Evolutionary conservation across 2,329 filamentous ascomycete genomes (phyloP).

Genomic region (Curvularia sp.): DNA sequence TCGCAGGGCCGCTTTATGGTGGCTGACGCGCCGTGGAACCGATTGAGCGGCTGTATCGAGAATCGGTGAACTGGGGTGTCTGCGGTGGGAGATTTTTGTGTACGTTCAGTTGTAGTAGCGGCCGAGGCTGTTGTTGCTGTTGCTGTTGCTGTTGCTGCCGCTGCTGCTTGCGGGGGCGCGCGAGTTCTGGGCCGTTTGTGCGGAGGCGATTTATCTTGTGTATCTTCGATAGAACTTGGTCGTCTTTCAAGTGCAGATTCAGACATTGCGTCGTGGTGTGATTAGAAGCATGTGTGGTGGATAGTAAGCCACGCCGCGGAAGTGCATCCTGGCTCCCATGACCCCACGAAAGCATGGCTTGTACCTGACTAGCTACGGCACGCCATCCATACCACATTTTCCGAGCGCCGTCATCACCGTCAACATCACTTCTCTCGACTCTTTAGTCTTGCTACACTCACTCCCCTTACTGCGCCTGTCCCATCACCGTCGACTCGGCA

Average conservation of each 20-base stretch:
- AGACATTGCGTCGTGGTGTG: background rate
- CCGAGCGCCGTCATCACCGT: constrained; percentile 6
- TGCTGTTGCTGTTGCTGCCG: too few species aligned
- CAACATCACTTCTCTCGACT: constrained; percentile 9
- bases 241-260: constrained; percentile 2
- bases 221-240: constrained; percentile 14
- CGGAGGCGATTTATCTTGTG: constrained; percentile 30
- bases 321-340: background rate
- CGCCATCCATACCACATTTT: constrained; percentile 10
- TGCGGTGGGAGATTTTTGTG: background rate
- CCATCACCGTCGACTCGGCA: background rate
- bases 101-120: background rate
- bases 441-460: background rate
- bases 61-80: constrained; percentile 28
- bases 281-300: background rate
- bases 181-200: constrained; percentile 44
- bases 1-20: constrained; percentile 66
- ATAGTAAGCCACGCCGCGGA: constrained; percentile 6
- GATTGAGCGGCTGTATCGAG: constrained; percentile 42
- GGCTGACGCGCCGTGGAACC: constrained; percentile 45
- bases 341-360: background rate
- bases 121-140: constrained; percentile 14
- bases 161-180: constrained; percentile 40
- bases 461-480: background rate
- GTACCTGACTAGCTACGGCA: constrained; percentile 23